Conservation (phyloP, 805 yeast genomes). For the Candida dajiaensis region DNA sequence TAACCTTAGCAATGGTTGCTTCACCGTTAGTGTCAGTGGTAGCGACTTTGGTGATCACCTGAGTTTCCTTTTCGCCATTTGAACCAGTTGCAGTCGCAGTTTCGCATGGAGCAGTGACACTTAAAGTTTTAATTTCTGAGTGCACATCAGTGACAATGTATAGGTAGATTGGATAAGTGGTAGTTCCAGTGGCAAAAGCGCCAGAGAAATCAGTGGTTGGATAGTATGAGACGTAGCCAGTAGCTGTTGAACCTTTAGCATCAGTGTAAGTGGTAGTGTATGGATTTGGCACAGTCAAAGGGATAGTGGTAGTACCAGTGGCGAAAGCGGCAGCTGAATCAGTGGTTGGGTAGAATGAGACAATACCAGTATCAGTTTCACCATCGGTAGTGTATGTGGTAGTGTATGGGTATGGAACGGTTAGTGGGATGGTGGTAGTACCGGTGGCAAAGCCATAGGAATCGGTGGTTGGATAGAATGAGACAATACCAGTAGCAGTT, state of each 20-base stretch:
- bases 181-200: constrained; percentile 11
- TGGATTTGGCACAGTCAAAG: not conserved
- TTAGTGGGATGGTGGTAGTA: not conserved
- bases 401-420: constrained; percentile 2
- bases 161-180: not conserved
- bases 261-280: constrained; percentile 10
- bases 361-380: constrained; percentile 2
- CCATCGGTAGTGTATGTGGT: constrained; percentile 4
- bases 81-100: not conserved
- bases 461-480: constrained; percentile 4
- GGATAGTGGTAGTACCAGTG: constrained; percentile 6
- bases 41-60: not conserved
- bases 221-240: constrained; percentile 12
- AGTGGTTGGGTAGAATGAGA: constrained; percentile 4
- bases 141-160: constrained; percentile 1
- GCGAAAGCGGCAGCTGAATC: not conserved
- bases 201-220: constrained; percentile 2
- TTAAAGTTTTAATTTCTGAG: constrained; percentile 1
- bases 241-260: not conserved
- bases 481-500: constrained; percentile 4
- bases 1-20: not conserved
- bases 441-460: constrained; percentile 3
- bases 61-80: constrained; percentile 1
- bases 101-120: constrained; percentile 4
- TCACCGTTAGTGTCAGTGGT: constrained; percentile 3